Evolutionary conservation across 164 flowering plant species (phyloP).

Genomic region (Macadamia integrifolia): DNA sequence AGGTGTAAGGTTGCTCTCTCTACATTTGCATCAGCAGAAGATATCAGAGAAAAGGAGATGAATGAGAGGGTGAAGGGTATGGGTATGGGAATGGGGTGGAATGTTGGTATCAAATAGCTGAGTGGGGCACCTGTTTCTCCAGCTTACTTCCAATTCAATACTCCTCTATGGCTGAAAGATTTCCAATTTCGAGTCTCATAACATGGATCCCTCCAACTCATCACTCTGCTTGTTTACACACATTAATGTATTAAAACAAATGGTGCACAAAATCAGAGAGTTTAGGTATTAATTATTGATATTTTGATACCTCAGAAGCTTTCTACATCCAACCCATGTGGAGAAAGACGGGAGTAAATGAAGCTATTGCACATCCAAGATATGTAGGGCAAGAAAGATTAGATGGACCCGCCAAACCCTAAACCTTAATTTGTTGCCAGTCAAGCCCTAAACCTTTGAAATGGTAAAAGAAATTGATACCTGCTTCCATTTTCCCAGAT

Average conservation of each 20-base stretch:
- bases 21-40: neutral
- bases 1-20: neutral
- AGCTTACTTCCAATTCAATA: too few species aligned
- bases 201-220: neutral
- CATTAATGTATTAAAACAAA: too few species aligned
- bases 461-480: neutral
- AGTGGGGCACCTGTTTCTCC: neutral
- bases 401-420: neutral
- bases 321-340: too few species aligned
- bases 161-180: too few species aligned
- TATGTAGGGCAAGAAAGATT: neutral
- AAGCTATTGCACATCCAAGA: neutral
- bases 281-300: too few species aligned
- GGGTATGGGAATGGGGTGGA: neutral
- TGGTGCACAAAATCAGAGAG: too few species aligned
- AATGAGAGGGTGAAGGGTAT: neutral
- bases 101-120: neutral
- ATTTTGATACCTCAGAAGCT: too few species aligned
- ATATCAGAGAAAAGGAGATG: neutral
- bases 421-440: too few species aligned
- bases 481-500: neutral
- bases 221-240: neutral
- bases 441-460: neutral
- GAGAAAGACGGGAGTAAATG: too few species aligned
- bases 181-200: too few species aligned